Base-by-base conservation (phyloP, 768 basidiomycete species). In the Tylopilus sp. region DNA sequence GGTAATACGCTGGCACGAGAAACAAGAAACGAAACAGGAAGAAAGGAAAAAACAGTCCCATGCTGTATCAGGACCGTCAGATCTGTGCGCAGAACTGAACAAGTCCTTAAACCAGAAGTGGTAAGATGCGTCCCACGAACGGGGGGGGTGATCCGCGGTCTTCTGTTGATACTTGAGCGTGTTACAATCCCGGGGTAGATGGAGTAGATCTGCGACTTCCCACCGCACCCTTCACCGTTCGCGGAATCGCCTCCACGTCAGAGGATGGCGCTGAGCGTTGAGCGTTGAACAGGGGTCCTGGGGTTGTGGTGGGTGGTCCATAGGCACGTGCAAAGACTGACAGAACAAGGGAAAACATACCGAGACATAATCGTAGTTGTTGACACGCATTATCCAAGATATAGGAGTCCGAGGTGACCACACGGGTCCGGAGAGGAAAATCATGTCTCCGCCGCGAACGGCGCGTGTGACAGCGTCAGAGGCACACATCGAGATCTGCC, bases 401-500 rank as follows among this genome's bases (percentile, higher is more conserved):
- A 28, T 15, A 38, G 2, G 20, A 39, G 38, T 26, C 20, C 33
- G 15, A 38, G 41, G 3, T 25, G 36, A 44, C 21, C 26, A 15
- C 35, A 28, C 12, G 6, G 8, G 3, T 23, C 3, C 17, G 21
- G 28, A 28, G 23, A 31, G 28, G 40, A 45, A 23, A 25, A 5
- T 33, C 43, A 25, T 45, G 17, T 39, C 18, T 51, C 59, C 48
- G 50, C 30, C 23, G 38, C 26, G 17, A 28, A 48, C 41, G 59
- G 59, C 59, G 58, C 28, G n/a, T n/a, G n/a, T n/a, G 45, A 28
- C 58, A 49, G 45, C 25, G 45, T 43, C 51, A 61, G 50, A 57
- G 55, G 30, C 13, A 23, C 25, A 30, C 48, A 53, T 53, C 48
- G 36, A 46, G 51, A 62, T 58, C 46, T 22, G 25, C 25, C 5